Conservation (phyloP, 148 eudicot genomes). For the Fagopyrum esculentum region DNA sequence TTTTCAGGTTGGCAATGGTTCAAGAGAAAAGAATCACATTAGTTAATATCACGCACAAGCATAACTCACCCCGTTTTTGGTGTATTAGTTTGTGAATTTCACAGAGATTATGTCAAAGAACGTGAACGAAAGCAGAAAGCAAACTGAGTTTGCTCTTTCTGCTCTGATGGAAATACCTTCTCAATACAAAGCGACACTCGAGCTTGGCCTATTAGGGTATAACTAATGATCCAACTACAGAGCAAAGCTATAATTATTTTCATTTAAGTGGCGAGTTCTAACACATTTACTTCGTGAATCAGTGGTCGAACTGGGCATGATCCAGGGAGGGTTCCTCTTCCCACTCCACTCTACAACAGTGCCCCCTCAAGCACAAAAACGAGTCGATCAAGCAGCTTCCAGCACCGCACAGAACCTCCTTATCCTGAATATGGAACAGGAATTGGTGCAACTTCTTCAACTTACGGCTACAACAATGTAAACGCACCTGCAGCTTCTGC, state of each 20-base stretch:
- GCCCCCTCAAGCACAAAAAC: slow-evolving; percentile 26
- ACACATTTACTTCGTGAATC: slow-evolving; percentile 27
- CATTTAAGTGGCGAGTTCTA: not conserved
- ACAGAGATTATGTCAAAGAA: slow-evolving; percentile 78
- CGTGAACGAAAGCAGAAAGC: slow-evolving; percentile 52
- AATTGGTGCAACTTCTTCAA: slow-evolving; percentile 20
- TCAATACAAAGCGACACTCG: slow-evolving; percentile 84
- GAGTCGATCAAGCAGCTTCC: slow-evolving; percentile 35
- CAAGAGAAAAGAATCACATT: not conserved
- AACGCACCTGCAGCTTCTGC: slow-evolving; percentile 15
- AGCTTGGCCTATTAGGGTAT: slow-evolving; percentile 74
- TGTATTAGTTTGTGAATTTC: slow-evolving; percentile 79
- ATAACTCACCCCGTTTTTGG: not conserved
- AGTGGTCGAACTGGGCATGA: slow-evolving; percentile 55
- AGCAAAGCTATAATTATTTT: not conserved
- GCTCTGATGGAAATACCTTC: slow-evolving; percentile 94
- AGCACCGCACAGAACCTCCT: slow-evolving; percentile 32
- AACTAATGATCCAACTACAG: slow-evolving; percentile 5
- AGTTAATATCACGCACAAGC: not conserved
- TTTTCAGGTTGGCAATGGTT: slow-evolving; percentile 58
- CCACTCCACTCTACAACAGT: slow-evolving; percentile 52
- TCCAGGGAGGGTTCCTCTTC: slow-evolving; percentile 60
- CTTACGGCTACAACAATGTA: slow-evolving; percentile 7
- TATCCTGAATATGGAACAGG: slow-evolving; percentile 16
- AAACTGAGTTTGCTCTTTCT: slow-evolving; percentile 83